Conservation (phyloP, 768 basidiomycete genomes). For the Phanerodontia chrysosporium region DNA sequence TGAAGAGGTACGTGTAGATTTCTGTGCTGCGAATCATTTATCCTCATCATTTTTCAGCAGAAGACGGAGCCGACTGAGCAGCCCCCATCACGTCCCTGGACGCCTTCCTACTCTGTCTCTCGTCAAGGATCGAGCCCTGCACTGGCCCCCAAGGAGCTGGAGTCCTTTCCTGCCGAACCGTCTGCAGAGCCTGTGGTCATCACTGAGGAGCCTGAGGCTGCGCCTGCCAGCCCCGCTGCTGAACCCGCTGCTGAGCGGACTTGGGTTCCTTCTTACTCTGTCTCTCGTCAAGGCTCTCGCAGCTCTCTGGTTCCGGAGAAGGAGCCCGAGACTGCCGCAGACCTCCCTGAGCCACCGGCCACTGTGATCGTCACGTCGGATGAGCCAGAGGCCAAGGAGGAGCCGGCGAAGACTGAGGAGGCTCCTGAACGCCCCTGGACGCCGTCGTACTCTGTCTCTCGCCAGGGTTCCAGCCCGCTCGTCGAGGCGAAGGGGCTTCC, state of each 20-base stretch:
- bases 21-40: background rate
- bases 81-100: slow-evolving; percentile 13
- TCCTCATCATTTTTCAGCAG: background rate
- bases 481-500: background rate
- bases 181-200: background rate
- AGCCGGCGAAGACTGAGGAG: background rate
- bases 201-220: background rate
- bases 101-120: slow-evolving; percentile 26
- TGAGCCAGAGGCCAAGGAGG: slow-evolving; percentile 4
- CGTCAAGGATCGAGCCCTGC: slow-evolving; percentile 12
- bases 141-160: background rate
- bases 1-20: background rate
- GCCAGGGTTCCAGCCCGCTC: slow-evolving; percentile 13
- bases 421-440: slow-evolving; percentile 17
- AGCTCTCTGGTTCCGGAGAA: background rate
- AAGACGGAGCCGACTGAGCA: background rate
- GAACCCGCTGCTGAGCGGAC: slow-evolving; percentile 5
- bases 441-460: slow-evolving; percentile 26
- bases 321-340: slow-evolving; percentile 13
- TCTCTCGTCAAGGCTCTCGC: slow-evolving; percentile 12
- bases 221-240: background rate
- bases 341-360: background rate
- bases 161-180: background rate
- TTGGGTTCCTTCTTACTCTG: slow-evolving; percentile 16
- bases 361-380: background rate